These are phyloP conservation scores for Plasmodium relictum DNA, from an alignment of 169 alveolate species.

Conservation along the genomic window DNA sequence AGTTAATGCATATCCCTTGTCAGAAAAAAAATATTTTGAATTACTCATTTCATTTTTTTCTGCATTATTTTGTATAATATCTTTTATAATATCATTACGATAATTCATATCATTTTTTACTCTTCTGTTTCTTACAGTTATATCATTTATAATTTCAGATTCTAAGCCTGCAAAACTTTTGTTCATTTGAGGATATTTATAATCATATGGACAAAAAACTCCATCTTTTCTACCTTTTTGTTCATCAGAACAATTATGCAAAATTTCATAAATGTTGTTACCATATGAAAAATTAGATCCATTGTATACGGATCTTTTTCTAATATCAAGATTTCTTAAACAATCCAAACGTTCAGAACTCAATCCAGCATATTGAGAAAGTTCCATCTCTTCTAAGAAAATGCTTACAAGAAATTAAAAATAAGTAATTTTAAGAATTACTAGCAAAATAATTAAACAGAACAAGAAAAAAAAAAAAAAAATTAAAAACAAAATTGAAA, in stretches of 20 bases:
- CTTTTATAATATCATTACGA: constrained; percentile 43
- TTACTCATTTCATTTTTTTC: constrained; percentile 8
- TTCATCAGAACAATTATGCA: constrained; percentile 42
- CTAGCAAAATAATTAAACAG: constrained; percentile 7
- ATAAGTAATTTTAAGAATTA: neutral
- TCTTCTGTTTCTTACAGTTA: constrained; percentile 41
- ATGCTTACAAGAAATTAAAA: neutral
- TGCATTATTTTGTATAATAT: constrained; percentile 49
- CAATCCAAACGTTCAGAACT: constrained; percentile 68
- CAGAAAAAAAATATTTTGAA: constrained; percentile 59
- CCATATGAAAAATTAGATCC: constrained; percentile 35
- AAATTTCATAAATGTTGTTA: constrained; percentile 55
- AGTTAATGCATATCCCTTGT: constrained; percentile 61
- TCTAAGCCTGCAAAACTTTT: constrained; percentile 46
- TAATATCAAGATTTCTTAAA: constrained; percentile 36
- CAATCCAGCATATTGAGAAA: constrained; percentile 57
- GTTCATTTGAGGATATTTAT: constrained; percentile 12
- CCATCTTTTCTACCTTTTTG: constrained; percentile 18
- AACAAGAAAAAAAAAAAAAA: constrained; percentile 6
- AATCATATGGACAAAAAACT: neutral
- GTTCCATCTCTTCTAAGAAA: constrained; percentile 18
- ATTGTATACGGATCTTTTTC: constrained; percentile 30
- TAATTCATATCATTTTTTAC: constrained; percentile 18
- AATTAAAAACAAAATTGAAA: neutral
- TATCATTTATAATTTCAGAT: constrained; percentile 46